Evolutionary conservation across 2,329 filamentous ascomycete genomes (phyloP).

Genomic region (Ophiostoma novo-ulmi): DNA sequence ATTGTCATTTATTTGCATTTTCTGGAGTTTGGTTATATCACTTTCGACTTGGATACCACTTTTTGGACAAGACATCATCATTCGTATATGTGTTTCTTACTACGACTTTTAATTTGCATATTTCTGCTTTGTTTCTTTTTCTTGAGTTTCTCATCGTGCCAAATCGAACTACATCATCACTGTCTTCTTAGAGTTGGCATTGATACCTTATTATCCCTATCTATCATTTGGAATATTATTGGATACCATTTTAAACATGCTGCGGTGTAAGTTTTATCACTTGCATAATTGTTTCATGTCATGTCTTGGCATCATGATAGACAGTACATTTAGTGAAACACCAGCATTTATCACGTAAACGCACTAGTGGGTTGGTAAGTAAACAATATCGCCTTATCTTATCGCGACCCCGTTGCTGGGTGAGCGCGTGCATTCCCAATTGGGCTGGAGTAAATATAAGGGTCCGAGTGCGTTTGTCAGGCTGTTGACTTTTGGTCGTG

Average conservation of each 20-base stretch:
- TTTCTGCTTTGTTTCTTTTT: neutral
- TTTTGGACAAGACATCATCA: neutral
- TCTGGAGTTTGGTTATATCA: neutral
- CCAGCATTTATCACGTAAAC: neutral
- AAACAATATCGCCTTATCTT: slow-evolving; percentile 5
- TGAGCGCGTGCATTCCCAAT: slow-evolving; percentile 25
- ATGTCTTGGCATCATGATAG: neutral
- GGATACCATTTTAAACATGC: neutral
- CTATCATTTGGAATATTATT: neutral
- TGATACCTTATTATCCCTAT: neutral
- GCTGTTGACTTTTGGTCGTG: neutral
- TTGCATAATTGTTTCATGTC: neutral
- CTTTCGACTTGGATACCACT: neutral
- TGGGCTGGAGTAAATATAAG: slow-evolving; percentile 27
- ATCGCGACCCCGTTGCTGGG: slow-evolving; percentile 25
- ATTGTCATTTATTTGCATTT: neutral
- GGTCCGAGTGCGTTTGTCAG: slow-evolving; percentile 1
- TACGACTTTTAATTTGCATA: neutral
- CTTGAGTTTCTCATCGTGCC: neutral
- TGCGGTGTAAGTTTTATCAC: neutral
- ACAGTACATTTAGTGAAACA: neutral
- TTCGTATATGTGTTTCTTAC: neutral
- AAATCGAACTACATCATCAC: neutral
- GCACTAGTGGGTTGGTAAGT: neutral
- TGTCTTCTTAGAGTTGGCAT: neutral